A percentile compares a stretch with the other conserved stretches of the same genome.
phyloP scores from a whole-genome alignment of 345 rosid species.

The Eucalyptus brandiana region DNA sequence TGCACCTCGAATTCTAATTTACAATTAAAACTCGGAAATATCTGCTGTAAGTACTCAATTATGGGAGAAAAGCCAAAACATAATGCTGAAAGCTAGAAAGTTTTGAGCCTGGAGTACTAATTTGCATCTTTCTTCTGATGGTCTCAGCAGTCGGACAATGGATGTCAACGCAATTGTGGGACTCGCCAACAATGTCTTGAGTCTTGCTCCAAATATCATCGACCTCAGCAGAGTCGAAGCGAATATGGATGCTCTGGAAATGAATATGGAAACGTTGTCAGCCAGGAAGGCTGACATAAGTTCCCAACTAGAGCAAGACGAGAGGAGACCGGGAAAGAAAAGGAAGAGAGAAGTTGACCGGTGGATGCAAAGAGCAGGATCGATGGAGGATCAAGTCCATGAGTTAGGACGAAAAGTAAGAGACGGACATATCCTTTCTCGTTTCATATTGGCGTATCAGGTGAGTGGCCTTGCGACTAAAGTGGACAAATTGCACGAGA shows the following conservation, averaged over 20 bases:
- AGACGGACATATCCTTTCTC: not conserved
- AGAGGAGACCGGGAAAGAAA: not conserved
- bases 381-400: not conserved
- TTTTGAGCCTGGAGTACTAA: not conserved
- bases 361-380: not conserved
- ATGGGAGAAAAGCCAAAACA: not conserved
- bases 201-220: not conserved
- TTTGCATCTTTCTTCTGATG: not conserved
- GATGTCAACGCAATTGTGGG: not conserved
- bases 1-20: not conserved
- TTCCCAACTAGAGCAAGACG: not conserved
- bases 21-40: not conserved
- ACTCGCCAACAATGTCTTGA: not conserved
- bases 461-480: not conserved
- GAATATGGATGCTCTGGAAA: not conserved
- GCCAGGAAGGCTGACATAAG: not conserved
- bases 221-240: not conserved
- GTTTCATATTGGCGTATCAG: not conserved
- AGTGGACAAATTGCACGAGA: not conserved
- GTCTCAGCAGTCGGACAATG: not conserved
- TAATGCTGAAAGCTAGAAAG: not conserved
- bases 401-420: not conserved
- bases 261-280: not conserved
- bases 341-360: not conserved
- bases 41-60: not conserved